A percentile compares a stretch with the other conserved stretches of the same genome.
These are phyloP conservation scores for Coleophoma eucalyptorum DNA, from an alignment of 2,329 filamentous ascomycete species.

Conservation along the genomic window DNA sequence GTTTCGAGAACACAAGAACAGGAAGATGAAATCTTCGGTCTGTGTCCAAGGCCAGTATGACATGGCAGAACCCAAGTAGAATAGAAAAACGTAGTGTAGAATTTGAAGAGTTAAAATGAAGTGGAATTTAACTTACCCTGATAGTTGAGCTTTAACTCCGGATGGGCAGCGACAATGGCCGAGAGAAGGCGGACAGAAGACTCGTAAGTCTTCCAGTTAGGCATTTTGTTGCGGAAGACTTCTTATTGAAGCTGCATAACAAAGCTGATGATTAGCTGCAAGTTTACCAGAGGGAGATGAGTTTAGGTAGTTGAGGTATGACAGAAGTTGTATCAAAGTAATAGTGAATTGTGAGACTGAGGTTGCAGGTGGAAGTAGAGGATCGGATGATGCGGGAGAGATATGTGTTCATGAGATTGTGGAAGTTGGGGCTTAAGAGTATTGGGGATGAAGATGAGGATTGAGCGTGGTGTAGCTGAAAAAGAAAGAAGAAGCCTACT, in stretches of 20 bases:
- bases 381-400: neutral
- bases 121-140: slow-evolving; percentile 44
- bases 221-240: slow-evolving; percentile 36
- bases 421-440: neutral
- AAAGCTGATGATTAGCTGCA: neutral
- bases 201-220: slow-evolving; percentile 59
- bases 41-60: neutral
- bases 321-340: neutral
- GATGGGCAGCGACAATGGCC: slow-evolving; percentile 56
- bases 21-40: neutral
- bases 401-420: neutral
- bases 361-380: neutral
- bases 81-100: neutral
- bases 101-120: neutral
- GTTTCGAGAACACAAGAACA: too few species aligned
- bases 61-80: neutral
- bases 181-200: slow-evolving; percentile 56
- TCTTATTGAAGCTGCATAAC: neutral
- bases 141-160: slow-evolving; percentile 52
- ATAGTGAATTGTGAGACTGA: neutral
- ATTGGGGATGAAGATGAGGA: neutral
- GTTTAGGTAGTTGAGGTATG: too few species aligned
- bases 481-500: neutral
- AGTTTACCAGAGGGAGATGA: too few species aligned
- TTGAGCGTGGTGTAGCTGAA: neutral